A percentile compares a stretch with the other conserved stretches of the same genome.
Conservation (phyloP, 2,329 filamentous ascomycete species). For the Aureobasidium sp. region DNA sequence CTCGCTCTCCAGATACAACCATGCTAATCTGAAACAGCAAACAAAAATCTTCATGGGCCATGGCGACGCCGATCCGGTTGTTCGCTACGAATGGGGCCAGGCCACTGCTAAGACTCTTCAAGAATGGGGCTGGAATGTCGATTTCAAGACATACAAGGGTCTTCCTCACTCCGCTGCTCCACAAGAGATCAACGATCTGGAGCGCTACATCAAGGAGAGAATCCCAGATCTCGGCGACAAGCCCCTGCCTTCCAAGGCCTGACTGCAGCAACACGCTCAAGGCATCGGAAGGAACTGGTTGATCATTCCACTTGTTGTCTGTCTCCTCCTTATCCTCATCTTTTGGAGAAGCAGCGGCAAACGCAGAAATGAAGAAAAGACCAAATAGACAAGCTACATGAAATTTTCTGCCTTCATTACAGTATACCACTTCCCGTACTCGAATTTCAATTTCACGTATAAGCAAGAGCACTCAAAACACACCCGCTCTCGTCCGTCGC, state of each 20-base stretch:
- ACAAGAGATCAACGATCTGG: slow-evolving; percentile 76
- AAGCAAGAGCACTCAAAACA: background rate
- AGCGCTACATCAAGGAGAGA: slow-evolving; percentile 51
- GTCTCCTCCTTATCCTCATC: background rate
- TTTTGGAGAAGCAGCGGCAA: background rate
- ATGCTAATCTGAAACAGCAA: slow-evolving; percentile 35
- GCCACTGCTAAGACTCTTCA: slow-evolving; percentile 60
- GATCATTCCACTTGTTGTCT: background rate
- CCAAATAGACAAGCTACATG: background rate
- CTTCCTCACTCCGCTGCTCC: slow-evolving; percentile 70
- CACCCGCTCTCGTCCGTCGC: background rate
- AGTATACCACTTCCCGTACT: background rate
- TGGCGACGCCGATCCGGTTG: slow-evolving; percentile 68
- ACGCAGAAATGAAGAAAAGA: background rate
- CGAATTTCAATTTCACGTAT: background rate
- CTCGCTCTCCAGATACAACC: background rate
- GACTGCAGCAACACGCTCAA: slow-evolving; percentile 3
- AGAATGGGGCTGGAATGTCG: slow-evolving; percentile 63
- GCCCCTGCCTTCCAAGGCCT: slow-evolving; percentile 9
- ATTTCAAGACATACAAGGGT: slow-evolving; percentile 69
- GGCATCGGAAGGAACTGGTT: background rate
- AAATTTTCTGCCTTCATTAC: background rate
- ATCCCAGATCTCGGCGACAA: slow-evolving; percentile 43
- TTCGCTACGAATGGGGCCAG: slow-evolving; percentile 62
- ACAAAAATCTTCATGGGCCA: slow-evolving; percentile 88